phyloP scores from a whole-genome alignment of 176 grass and related monocot species.

The Musa beccarii region DNA sequence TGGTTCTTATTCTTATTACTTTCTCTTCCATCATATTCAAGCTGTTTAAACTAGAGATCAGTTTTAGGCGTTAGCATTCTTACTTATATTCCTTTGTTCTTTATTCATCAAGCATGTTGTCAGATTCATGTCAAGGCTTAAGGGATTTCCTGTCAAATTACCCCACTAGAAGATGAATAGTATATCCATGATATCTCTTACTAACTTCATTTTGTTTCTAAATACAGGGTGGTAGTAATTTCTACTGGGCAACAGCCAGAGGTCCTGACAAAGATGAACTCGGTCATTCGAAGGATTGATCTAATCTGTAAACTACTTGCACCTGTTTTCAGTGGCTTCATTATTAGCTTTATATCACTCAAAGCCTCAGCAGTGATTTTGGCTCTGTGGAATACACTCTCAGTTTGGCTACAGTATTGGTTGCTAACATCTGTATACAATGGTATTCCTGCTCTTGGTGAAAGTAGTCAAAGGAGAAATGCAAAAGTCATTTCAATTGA shows the following conservation, averaged over 20 bases:
- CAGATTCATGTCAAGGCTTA: background rate
- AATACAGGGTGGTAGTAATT: constrained; percentile 85
- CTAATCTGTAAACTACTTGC: constrained; percentile 82
- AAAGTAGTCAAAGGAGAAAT: constrained; percentile 30
- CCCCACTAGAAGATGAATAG: background rate
- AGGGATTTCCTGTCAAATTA: background rate
- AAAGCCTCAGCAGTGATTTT: constrained; percentile 55
- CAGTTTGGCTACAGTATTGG: constrained; percentile 67
- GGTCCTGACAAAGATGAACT: constrained; percentile 69
- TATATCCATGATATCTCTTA: background rate
- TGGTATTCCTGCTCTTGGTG: constrained; percentile 52
- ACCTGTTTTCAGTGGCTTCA: constrained; percentile 61
- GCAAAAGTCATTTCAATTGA: constrained; percentile 2
- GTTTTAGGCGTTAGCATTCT: background rate
- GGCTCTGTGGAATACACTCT: constrained; percentile 52
- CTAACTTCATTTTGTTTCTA: background rate
- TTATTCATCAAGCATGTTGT: background rate
- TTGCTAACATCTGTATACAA: constrained; percentile 67
- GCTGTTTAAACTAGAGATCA: background rate
- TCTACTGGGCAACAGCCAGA: constrained; percentile 26
- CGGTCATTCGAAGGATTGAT: constrained; percentile 82
- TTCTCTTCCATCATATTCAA: background rate
- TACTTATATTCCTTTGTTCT: background rate
- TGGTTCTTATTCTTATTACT: no score
- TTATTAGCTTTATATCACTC: constrained; percentile 78